These are phyloP conservation scores for Chamaecrista fasciculata DNA, from an alignment of 306 rosid species.

Conservation along the genomic window DNA sequence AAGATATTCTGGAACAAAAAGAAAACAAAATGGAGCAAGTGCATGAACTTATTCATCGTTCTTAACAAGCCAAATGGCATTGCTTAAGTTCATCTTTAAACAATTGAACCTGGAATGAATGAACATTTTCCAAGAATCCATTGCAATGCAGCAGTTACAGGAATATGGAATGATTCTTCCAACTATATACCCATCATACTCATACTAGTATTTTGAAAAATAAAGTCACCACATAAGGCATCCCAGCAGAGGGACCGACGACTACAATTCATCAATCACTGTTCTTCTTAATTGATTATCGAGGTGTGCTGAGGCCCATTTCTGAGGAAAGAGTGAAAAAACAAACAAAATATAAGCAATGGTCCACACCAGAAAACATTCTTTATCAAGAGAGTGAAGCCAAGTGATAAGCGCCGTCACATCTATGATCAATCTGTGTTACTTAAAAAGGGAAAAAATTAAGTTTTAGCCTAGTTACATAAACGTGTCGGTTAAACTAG, in stretches of 20 bases:
- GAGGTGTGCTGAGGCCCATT: slow-evolving; percentile 21
- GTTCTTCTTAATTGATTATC: background rate
- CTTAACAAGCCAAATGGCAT: background rate
- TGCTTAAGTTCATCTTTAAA: background rate
- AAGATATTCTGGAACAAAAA: background rate
- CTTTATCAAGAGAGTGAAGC: background rate
- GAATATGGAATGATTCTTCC: background rate
- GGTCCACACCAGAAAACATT: background rate
- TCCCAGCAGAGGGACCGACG: background rate
- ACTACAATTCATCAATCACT: background rate
- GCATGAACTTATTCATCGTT: background rate
- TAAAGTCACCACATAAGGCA: background rate
- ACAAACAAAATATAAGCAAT: background rate
- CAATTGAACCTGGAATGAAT: slow-evolving; percentile 2
- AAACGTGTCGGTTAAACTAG: background rate
- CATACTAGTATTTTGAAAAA: background rate
- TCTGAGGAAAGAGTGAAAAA: background rate
- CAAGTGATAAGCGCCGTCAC: background rate
- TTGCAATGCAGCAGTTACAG: background rate
- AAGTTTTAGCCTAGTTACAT: background rate
- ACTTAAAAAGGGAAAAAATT: background rate
- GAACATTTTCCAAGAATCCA: background rate
- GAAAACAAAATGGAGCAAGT: background rate
- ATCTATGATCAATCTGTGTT: background rate
- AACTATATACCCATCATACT: background rate